These are phyloP conservation scores for Alternaria consortialis DNA, from an alignment of 2,329 filamentous ascomycete species.

Conservation along the genomic window DNA sequence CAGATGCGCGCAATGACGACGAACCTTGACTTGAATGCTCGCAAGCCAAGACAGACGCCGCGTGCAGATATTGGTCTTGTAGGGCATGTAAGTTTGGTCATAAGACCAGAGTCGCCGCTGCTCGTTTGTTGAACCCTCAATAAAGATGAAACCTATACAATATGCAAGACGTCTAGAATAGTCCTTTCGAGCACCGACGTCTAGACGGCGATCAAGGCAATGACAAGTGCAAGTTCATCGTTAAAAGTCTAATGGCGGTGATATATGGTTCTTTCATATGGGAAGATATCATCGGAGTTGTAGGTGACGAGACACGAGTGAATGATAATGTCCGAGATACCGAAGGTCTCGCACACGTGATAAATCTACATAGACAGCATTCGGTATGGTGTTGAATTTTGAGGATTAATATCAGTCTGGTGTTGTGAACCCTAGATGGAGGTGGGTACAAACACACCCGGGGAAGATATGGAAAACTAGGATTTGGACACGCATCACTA, in stretches of 20 bases:
- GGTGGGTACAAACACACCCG: no score
- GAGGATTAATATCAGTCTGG: background rate
- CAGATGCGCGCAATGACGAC: background rate
- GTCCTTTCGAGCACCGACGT: no score
- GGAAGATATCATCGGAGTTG: no score
- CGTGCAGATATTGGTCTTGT: background rate
- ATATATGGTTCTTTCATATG: no score
- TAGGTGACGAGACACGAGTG: background rate
- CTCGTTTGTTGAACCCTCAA: background rate
- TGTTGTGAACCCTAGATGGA: background rate
- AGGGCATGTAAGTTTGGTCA: background rate
- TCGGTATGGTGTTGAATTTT: no score
- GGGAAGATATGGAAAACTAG: background rate
- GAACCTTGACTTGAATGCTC: background rate
- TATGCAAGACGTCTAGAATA: background rate
- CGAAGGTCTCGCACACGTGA: no score
- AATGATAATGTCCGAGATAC: background rate
- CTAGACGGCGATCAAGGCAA: no score
- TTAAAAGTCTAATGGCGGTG: no score
- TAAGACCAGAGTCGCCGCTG: background rate
- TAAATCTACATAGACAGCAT: no score
- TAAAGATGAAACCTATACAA: background rate
- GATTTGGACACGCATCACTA: constrained; percentile 11
- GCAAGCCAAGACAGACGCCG: background rate
- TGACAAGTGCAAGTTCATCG: no score